A percentile compares a stretch with the other conserved stretches of the same genome.
phyloP scores from a whole-genome alignment of 1,284 basidiomycete genomes.

The Bjerkandera adusta region DNA sequence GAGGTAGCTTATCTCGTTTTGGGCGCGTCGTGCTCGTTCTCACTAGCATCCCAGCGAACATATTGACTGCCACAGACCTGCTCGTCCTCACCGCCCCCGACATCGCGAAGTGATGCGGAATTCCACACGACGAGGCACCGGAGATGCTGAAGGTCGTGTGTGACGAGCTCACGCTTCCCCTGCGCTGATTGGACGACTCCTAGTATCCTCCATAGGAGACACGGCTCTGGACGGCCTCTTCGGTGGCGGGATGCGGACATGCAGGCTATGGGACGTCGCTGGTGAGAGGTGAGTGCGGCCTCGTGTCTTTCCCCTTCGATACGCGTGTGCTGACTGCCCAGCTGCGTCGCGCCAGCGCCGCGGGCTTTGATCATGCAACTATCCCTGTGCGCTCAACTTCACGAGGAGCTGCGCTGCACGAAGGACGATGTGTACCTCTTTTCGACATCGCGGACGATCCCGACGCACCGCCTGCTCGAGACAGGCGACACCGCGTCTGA shows the following conservation, averaged over 20 bases:
- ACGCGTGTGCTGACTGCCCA: constrained; percentile 4
- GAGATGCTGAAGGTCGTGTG: constrained; percentile 48
- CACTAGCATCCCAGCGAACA: constrained; percentile 17
- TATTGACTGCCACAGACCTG: constrained; percentile 44
- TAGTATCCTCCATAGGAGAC: constrained; percentile 70
- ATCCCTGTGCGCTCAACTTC: constrained; percentile 73
- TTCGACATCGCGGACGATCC: constrained; percentile 70
- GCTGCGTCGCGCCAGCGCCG: constrained; percentile 49
- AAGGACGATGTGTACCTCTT: constrained; percentile 70
- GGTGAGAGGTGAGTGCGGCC: constrained; percentile 75
- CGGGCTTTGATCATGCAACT: constrained; percentile 79
- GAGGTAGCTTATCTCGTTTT: constrained; percentile 13
- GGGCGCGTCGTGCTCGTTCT: background rate
- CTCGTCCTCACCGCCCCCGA: constrained; percentile 47
- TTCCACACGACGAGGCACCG: constrained; percentile 46
- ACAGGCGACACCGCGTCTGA: constrained; percentile 48
- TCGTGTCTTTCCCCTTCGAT: no score
- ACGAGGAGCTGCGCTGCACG: constrained; percentile 47
- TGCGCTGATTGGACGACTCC: constrained; percentile 37
- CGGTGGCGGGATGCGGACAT: constrained; percentile 73
- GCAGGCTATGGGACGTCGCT: constrained; percentile 80
- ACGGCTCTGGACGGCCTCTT: constrained; percentile 58
- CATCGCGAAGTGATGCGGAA: constrained; percentile 51
- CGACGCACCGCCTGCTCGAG: constrained; percentile 63
- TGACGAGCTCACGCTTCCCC: constrained; percentile 32